phyloP scores from a whole-genome alignment of 75 land plant genomes.

The Picea sitchensis region DNA sequence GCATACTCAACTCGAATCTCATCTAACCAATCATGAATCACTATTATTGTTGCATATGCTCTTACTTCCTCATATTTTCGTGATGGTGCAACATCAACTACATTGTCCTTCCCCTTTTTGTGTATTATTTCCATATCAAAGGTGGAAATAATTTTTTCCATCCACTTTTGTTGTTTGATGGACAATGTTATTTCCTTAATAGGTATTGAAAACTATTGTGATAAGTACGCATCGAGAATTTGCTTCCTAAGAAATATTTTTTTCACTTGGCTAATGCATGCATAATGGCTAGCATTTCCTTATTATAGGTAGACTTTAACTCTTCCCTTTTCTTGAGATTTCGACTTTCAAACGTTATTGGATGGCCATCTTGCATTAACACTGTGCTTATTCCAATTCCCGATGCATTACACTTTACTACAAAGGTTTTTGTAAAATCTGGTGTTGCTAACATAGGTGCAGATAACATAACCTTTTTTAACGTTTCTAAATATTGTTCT shows the following conservation, averaged over 20 bases:
- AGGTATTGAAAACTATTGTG: conserved; percentile 8
- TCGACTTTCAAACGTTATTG: neutral
- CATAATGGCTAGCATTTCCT: conserved; percentile 13
- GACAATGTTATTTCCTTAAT: neutral
- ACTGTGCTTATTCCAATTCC: conserved; percentile 7
- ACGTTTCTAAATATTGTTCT: neutral
- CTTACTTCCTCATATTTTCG: no score
- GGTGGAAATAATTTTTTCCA: conserved; percentile 6
- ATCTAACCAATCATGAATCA: no score
- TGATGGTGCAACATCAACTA: no score
- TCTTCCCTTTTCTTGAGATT: neutral
- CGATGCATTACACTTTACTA: conserved; percentile 18
- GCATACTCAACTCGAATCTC: no score
- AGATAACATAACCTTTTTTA: conserved; percentile 8
- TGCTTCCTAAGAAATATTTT: conserved; percentile 2
- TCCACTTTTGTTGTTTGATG: conserved; percentile 10
- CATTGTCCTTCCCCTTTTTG: no score
- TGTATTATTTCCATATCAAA: conserved; percentile 14
- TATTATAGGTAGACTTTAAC: conserved; percentile 6
- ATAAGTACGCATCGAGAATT: conserved; percentile 8
- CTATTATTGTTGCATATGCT: no score
- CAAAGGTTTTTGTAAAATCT: neutral
- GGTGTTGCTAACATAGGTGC: conserved; percentile 16
- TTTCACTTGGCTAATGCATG: conserved; percentile 1
- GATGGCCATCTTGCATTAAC: conserved; percentile 7